Conservation (phyloP, 441 rosid species). For the Bruguiera hainesii region DNA sequence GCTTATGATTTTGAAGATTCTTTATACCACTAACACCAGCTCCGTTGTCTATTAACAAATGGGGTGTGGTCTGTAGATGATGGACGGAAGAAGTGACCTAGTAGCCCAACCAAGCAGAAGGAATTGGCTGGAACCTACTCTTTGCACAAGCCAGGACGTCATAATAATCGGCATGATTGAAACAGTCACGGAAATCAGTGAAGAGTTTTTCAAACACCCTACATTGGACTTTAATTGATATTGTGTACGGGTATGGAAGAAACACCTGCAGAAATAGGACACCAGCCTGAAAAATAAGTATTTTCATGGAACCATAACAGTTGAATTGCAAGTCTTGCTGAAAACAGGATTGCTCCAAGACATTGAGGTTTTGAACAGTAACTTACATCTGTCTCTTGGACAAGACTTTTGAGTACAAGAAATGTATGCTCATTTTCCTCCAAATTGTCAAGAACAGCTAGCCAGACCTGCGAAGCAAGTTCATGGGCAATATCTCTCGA, state of each 20-base stretch:
- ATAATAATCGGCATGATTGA: conserved; percentile 52
- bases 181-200: conserved; percentile 81
- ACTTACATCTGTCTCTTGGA: conserved; percentile 75
- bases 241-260: conserved; percentile 76
- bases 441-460: conserved; percentile 75
- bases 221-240: conserved; percentile 71
- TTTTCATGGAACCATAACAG: neutral
- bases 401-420: conserved; percentile 63
- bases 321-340: conserved; percentile 2
- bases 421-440: conserved; percentile 71
- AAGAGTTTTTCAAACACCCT: conserved; percentile 77
- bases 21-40: too few relatives aligned
- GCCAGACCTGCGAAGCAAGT: conserved; percentile 73
- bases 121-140: conserved; percentile 76
- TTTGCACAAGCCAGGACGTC: conserved; percentile 64
- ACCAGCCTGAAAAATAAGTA: neutral
- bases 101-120: conserved; percentile 71
- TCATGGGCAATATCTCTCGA: conserved; percentile 65
- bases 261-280: conserved; percentile 47
- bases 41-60: too few relatives aligned
- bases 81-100: conserved; percentile 13
- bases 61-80: too few relatives aligned
- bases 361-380: neutral
- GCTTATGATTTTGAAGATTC: too few relatives aligned
- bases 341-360: neutral